These are phyloP conservation scores for Podila verticillata DNA, from an alignment of 192 early-diverging fungal species.

Conservation along the genomic window DNA sequence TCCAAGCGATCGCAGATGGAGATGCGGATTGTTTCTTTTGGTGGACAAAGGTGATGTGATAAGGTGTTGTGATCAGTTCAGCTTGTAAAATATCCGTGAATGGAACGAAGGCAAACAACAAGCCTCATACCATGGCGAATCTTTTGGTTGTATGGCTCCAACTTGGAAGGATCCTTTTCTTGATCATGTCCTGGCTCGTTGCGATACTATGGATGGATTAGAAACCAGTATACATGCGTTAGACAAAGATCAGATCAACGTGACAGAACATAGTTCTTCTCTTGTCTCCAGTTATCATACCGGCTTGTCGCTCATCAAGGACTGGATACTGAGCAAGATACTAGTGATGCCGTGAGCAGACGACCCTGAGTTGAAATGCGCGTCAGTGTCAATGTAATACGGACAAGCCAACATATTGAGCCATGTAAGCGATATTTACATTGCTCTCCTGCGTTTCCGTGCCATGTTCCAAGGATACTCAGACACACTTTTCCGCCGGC, in stretches of 20 bases:
- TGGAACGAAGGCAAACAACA: not conserved
- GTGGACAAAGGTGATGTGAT: not conserved
- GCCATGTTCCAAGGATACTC: constrained; percentile 72
- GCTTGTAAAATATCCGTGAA: not conserved
- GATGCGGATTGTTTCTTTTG: constrained; percentile 67
- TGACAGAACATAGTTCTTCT: not conserved
- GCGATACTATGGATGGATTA: constrained; percentile 50
- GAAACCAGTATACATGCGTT: not conserved
- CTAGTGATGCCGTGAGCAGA: constrained; percentile 70
- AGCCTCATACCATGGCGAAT: constrained; percentile 62
- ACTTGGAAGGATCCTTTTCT: constrained; percentile 52
- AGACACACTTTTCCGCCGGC: constrained; percentile 67
- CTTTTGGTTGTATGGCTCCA: constrained; percentile 67
- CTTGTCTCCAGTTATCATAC: constrained; percentile 17
- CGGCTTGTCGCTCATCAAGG: constrained; percentile 66
- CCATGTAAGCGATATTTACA: constrained; percentile 36
- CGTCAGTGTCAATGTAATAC: not conserved
- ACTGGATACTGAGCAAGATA: constrained; percentile 70
- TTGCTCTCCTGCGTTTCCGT: constrained; percentile 61
- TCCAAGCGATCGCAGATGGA: constrained; percentile 68
- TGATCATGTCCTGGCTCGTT: constrained; percentile 72
- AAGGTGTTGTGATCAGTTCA: not conserved
- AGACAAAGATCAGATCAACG: constrained; percentile 1
- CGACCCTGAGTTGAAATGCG: constrained; percentile 30
- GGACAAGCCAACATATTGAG: not conserved